Evolutionary conservation across 23 red algal species (phyloP).

Genomic region (Agarophyton chilense): DNA sequence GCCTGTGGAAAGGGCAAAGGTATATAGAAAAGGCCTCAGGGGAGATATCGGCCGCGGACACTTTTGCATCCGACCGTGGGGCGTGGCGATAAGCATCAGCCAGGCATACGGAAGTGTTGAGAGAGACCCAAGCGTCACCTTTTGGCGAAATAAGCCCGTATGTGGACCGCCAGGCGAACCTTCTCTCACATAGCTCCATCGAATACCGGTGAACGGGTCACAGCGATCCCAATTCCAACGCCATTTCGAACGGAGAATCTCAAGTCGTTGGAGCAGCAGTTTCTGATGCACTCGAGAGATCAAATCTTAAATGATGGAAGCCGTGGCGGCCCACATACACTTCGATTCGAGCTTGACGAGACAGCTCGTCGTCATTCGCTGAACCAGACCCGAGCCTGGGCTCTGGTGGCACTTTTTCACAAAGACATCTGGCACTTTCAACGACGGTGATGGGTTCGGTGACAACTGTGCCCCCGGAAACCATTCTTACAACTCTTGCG

Average conservation of each 20-base stretch:
- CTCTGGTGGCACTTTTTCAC: neutral
- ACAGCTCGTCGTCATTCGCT: conserved; percentile 42
- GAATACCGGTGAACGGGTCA: neutral
- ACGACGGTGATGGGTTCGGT: too few species aligned
- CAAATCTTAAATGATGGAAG: neutral
- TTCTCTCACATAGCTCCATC: neutral
- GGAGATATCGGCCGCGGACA: conserved; percentile 1
- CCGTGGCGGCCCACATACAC: neutral
- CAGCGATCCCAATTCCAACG: neutral
- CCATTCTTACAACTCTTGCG: too few species aligned
- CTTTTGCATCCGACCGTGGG: neutral
- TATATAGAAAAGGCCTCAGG: too few species aligned
- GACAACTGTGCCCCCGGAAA: too few species aligned
- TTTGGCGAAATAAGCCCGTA: neutral
- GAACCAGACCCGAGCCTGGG: neutral
- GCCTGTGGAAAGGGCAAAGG: too few species aligned
- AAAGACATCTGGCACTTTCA: too few species aligned
- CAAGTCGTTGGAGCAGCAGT: neutral
- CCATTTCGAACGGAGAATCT: neutral
- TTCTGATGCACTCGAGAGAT: neutral
- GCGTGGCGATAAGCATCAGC: neutral
- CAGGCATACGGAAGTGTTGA: neutral
- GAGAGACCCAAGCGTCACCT: neutral
- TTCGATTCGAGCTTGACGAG: conserved; percentile 11
- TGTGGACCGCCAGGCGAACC: neutral